Evolutionary conservation across 1,284 basidiomycete genomes (phyloP).

Genomic region (Pascua sp.): DNA sequence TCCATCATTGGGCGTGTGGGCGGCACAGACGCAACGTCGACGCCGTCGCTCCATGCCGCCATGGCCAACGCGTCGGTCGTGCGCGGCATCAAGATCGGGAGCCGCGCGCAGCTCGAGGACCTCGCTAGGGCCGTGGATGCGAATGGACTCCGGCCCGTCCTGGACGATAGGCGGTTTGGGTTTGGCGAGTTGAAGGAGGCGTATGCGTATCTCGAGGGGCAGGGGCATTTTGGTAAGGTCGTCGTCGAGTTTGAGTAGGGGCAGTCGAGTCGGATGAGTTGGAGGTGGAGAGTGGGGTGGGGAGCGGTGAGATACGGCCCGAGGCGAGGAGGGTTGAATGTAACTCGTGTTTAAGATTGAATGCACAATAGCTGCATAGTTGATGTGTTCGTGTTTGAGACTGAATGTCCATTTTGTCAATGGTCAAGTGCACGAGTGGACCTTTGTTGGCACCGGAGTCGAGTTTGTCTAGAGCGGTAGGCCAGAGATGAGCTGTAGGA

Average conservation of each 20-base stretch:
- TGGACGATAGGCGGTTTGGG: conserved; percentile 44
- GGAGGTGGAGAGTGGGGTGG: no score
- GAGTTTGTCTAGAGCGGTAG: no score
- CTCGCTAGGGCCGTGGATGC: conserved; percentile 44
- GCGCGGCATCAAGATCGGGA: conserved; percentile 30
- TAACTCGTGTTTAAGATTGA: no score
- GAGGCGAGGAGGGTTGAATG: no score
- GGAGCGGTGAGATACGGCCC: no score
- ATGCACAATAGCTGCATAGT: no score
- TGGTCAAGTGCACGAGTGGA: no score
- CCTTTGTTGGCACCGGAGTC: no score
- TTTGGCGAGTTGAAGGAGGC: conserved; percentile 47
- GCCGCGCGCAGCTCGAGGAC: conserved; percentile 45
- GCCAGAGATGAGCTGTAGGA: no score
- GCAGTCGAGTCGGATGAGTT: no score
- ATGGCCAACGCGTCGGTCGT: conserved; percentile 7
- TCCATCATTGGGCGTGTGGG: conserved; percentile 56
- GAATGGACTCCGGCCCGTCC: conserved; percentile 43
- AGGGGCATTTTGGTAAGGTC: conserved; percentile 41
- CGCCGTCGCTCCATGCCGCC: conserved; percentile 1
- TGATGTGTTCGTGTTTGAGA: no score
- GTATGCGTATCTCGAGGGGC: conserved; percentile 40
- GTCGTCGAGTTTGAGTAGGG: conserved; percentile 10
- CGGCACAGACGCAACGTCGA: neutral
- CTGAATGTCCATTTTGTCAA: no score